Percentiles rank a stretch among this genome's conserved stretches.
phyloP scores from a whole-genome alignment of 2,329 filamentous ascomycete genomes.

The Penicillium sp. region DNA sequence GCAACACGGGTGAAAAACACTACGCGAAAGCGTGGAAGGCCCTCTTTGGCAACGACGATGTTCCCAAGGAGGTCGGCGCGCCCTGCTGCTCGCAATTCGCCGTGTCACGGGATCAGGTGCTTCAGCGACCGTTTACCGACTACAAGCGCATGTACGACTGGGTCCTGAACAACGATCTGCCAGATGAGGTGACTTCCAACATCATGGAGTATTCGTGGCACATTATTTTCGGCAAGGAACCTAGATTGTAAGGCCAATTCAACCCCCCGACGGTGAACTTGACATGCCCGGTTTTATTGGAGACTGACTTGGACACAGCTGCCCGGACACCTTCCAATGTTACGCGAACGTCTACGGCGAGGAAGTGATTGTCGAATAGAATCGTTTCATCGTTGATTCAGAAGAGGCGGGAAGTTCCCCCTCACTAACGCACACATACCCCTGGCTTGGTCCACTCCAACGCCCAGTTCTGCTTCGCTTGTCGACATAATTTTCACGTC shows the following conservation, averaged over 20 bases:
- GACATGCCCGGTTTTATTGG: background rate
- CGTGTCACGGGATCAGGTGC: slow-evolving; percentile 49
- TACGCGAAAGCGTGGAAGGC: slow-evolving; percentile 27
- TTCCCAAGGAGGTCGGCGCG: slow-evolving; percentile 47
- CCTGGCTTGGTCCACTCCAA: background rate
- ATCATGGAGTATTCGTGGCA: slow-evolving; percentile 62
- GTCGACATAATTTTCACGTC: background rate
- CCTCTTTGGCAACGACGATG: slow-evolving; percentile 20
- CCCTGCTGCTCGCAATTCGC: slow-evolving; percentile 61
- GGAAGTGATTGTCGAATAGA: slow-evolving; percentile 13
- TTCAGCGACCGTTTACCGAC: slow-evolving; percentile 42
- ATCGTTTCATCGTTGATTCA: no score
- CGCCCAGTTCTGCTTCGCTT: background rate
- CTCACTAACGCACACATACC: background rate
- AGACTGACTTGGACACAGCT: slow-evolving; percentile 14
- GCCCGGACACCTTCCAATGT: slow-evolving; percentile 21
- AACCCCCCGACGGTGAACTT: no score
- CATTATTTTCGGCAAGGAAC: slow-evolving; percentile 42
- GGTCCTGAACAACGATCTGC: slow-evolving; percentile 49
- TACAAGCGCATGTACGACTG: slow-evolving; percentile 54
- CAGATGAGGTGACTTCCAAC: slow-evolving; percentile 50
- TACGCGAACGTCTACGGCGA: slow-evolving; percentile 23
- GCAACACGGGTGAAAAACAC: slow-evolving; percentile 22
- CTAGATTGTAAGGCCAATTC: slow-evolving; percentile 27
- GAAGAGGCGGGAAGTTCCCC: background rate